Evolutionary conservation across 2,329 filamentous ascomycete species (phyloP).

Genomic region (Colletotrichum orchidophilum): DNA sequence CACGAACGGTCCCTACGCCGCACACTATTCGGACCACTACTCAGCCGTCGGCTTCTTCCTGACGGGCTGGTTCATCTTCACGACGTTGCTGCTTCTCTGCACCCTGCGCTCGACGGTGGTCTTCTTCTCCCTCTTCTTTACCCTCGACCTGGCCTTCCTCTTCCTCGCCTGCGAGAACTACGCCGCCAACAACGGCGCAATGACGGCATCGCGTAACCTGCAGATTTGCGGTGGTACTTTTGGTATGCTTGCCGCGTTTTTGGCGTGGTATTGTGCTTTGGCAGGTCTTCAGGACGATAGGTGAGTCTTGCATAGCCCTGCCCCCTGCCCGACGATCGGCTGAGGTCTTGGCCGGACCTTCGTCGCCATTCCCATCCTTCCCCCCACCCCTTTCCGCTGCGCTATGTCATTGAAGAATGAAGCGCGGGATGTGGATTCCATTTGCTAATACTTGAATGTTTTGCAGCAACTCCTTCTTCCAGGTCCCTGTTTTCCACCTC

Average conservation of each 20-base stretch:
- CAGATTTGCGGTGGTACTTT: slow-evolving; percentile 81
- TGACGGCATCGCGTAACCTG: slow-evolving; percentile 55
- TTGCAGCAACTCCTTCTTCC: slow-evolving; percentile 83
- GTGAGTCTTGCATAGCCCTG: slow-evolving; percentile 50
- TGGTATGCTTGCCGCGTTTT: slow-evolving; percentile 81
- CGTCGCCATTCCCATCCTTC: background rate
- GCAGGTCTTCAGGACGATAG: slow-evolving; percentile 81
- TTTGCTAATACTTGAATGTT: slow-evolving; percentile 37
- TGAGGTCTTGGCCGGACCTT: background rate
- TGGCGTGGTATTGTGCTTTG: slow-evolving; percentile 88
- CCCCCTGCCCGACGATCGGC: background rate
- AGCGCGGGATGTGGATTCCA: slow-evolving; percentile 6
- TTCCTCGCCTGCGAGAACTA: slow-evolving; percentile 74
- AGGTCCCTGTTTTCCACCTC: slow-evolving; percentile 92
- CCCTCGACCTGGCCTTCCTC: slow-evolving; percentile 79
- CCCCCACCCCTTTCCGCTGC: background rate
- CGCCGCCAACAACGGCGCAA: slow-evolving; percentile 61
- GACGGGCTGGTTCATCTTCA: slow-evolving; percentile 87
- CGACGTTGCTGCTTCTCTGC: slow-evolving; percentile 76
- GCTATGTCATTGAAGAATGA: background rate
- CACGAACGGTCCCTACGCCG: slow-evolving; percentile 54
- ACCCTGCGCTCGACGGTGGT: slow-evolving; percentile 81
- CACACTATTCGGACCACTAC: slow-evolving; percentile 56
- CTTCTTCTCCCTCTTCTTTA: slow-evolving; percentile 82
- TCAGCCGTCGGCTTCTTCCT: slow-evolving; percentile 80